Evolutionary conservation across 345 rosid species (phyloP).

Genomic region (Rubroshorea leprosula): DNA sequence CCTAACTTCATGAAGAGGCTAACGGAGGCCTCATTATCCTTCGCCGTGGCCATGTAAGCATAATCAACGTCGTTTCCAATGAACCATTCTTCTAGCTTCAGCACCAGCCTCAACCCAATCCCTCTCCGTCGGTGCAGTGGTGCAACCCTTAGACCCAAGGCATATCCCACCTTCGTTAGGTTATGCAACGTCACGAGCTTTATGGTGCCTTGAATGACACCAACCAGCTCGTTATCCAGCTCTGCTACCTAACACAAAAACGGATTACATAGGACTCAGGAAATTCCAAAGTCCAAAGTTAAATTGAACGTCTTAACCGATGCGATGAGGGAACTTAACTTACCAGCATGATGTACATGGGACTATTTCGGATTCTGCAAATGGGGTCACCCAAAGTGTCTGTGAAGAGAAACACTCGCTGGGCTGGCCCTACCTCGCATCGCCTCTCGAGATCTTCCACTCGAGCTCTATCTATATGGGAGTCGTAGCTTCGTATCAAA

Average conservation of each 20-base stretch:
- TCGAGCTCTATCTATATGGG: conserved; percentile 39
- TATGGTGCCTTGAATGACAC: conserved; percentile 73
- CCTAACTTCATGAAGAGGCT: conserved; percentile 49
- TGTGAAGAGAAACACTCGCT: conserved; percentile 50
- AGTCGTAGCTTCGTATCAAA: conserved; percentile 52
- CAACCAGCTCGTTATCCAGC: conserved; percentile 50
- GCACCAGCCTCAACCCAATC: conserved; percentile 47
- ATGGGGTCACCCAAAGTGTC: conserved; percentile 86
- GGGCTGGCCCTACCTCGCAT: conserved; percentile 66
- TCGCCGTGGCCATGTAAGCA: conserved; percentile 76
- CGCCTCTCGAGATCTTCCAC: conserved; percentile 54
- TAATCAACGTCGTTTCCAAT: conserved; percentile 41
- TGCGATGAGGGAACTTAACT: neutral
- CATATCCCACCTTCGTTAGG: conserved; percentile 54
- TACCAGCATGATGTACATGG: conserved; percentile 71
- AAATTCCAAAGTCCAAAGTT: neutral
- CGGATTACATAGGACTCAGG: neutral
- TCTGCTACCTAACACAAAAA: conserved; percentile 49
- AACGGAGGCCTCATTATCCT: conserved; percentile 60
- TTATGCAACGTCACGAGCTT: conserved; percentile 48
- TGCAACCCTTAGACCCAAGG: conserved; percentile 57
- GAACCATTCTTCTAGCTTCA: conserved; percentile 72
- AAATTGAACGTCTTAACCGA: no score
- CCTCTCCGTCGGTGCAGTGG: conserved; percentile 57
- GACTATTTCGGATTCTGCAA: conserved; percentile 71